Evolutionary conservation across 2,329 filamentous ascomycete genomes (phyloP).

Genomic region (Cercospora brassicicola): DNA sequence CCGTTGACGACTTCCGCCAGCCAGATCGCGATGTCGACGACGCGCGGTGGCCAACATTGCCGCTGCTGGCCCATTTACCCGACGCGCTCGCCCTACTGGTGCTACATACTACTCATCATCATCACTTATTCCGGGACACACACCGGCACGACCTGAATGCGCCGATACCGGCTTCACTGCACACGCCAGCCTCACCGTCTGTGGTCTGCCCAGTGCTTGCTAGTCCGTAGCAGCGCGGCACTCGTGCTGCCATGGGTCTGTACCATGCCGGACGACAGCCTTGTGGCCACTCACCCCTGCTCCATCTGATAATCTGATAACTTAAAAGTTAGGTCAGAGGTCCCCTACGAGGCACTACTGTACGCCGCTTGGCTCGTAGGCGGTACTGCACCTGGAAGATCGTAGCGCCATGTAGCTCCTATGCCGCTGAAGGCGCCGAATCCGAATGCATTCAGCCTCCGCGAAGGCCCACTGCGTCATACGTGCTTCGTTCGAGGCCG

Average conservation of each 20-base stretch:
- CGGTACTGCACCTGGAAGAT: neutral
- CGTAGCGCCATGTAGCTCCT: neutral
- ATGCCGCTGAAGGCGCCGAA: neutral
- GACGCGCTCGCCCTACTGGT: neutral
- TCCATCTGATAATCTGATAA: constrained; percentile 4
- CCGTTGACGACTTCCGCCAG: neutral
- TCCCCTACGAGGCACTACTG: neutral
- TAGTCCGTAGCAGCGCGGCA: neutral
- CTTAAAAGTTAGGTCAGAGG: neutral
- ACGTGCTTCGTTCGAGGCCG: neutral
- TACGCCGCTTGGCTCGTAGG: neutral
- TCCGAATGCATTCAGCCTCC: neutral
- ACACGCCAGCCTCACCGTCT: neutral
- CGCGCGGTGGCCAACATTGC: neutral
- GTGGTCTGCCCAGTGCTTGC: neutral
- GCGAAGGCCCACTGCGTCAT: neutral
- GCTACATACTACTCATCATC: neutral
- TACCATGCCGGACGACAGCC: neutral
- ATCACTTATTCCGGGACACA: neutral
- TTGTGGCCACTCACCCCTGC: neutral
- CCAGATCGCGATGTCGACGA: neutral
- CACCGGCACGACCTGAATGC: neutral
- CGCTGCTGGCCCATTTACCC: neutral
- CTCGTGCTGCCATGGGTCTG: neutral
- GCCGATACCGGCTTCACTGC: neutral